Conservation (phyloP, 2,329 filamentous ascomycete genomes). For the Bretziella fagacearum region DNA sequence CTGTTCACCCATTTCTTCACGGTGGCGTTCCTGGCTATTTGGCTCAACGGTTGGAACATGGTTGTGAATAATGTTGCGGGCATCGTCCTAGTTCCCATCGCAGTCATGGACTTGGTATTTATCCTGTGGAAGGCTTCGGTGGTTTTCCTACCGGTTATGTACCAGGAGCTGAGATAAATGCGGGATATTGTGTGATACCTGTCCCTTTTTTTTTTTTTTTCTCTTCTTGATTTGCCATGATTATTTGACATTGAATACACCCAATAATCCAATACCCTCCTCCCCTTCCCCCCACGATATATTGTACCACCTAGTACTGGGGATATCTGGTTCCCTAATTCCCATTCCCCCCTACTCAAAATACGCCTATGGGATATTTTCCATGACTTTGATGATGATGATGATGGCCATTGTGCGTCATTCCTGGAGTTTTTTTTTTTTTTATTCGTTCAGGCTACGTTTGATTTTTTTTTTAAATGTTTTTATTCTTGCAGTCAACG, state of each 20-base stretch:
- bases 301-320: too few species aligned
- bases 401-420: too few species aligned
- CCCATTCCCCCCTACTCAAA: too few species aligned
- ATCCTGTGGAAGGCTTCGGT: slow-evolving; percentile 67
- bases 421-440: too few species aligned
- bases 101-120: slow-evolving; percentile 45
- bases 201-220: neutral
- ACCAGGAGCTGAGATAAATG: slow-evolving; percentile 37
- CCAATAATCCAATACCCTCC: neutral
- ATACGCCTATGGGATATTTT: too few species aligned
- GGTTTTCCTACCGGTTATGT: slow-evolving; percentile 71
- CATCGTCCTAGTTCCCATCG: slow-evolving; percentile 44
- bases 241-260: neutral
- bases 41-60: slow-evolving; percentile 34
- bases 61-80: slow-evolving; percentile 30
- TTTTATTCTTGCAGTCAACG: too few species aligned
- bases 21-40: slow-evolving; percentile 78
- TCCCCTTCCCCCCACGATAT: neutral
- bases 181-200: neutral
- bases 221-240: neutral
- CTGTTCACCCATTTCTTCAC: slow-evolving; percentile 89
- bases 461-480: too few species aligned
- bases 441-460: too few species aligned
- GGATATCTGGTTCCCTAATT: too few species aligned
- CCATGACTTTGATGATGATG: too few species aligned